phyloP scores from a whole-genome alignment of 2,329 filamentous ascomycete genomes.

The Ceratocystis huliohia region DNA sequence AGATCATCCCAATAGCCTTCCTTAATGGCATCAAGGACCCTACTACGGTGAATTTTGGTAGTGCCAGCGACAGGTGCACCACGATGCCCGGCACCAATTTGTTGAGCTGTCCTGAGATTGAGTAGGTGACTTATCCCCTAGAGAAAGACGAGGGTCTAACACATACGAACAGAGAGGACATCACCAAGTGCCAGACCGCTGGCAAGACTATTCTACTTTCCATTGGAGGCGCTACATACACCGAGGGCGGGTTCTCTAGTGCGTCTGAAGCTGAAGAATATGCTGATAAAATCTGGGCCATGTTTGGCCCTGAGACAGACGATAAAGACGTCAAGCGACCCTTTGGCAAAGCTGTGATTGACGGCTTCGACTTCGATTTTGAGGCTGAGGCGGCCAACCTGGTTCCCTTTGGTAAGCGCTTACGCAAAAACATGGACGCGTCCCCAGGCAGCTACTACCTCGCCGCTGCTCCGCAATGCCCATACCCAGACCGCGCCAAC shows the following conservation, averaged over 20 bases:
- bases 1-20: slow-evolving; percentile 48
- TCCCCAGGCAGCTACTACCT: slow-evolving; percentile 28
- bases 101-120: slow-evolving; percentile 50
- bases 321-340: slow-evolving; percentile 29
- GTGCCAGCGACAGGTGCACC: slow-evolving; percentile 48
- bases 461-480: slow-evolving; percentile 36
- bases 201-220: slow-evolving; percentile 35
- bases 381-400: slow-evolving; percentile 24
- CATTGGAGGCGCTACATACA: slow-evolving; percentile 35
- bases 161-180: slow-evolving; percentile 25
- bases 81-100: slow-evolving; percentile 45
- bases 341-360: slow-evolving; percentile 29
- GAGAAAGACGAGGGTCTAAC: neutral
- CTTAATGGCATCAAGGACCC: slow-evolving; percentile 43
- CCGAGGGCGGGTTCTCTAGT: slow-evolving; percentile 39
- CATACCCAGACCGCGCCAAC: slow-evolving; percentile 27
- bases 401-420: slow-evolving; percentile 30
- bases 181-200: slow-evolving; percentile 31
- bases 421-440: slow-evolving; percentile 37
- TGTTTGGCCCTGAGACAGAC: slow-evolving; percentile 30
- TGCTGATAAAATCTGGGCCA: slow-evolving; percentile 30
- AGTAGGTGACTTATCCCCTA: slow-evolving; percentile 33
- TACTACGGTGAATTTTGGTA: slow-evolving; percentile 51
- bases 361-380: slow-evolving; percentile 36
- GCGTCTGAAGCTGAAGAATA: slow-evolving; percentile 28